Evolutionary conservation across 2,329 filamentous ascomycete genomes (phyloP).

Genomic region (Penicillium sp.): DNA sequence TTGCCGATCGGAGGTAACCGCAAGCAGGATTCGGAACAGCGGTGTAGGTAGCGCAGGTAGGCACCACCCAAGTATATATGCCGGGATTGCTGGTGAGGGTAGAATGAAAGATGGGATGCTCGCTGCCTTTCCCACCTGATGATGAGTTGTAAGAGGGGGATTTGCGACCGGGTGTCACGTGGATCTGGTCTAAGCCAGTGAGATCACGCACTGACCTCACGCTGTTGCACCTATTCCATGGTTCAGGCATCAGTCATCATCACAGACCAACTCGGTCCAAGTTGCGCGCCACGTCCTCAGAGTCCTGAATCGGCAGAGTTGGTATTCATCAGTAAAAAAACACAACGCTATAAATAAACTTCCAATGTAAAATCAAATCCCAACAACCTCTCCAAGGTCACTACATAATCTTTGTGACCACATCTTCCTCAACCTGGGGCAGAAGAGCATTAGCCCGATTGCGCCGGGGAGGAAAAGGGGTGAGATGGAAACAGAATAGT

Average conservation of each 20-base stretch:
- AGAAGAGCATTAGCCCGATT: constrained; percentile 42
- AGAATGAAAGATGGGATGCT: neutral
- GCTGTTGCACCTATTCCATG: constrained; percentile 17
- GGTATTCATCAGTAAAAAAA: constrained; percentile 35
- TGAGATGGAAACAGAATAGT: neutral
- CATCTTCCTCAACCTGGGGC: constrained; percentile 78
- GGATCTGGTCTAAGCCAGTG: constrained; percentile 36
- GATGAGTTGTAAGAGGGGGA: constrained; percentile 8
- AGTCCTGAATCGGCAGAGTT: constrained; percentile 28
- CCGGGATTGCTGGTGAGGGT: neutral
- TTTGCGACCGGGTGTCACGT: constrained; percentile 40
- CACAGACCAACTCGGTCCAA: constrained; percentile 29
- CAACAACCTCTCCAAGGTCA: constrained; percentile 24
- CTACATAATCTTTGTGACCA: constrained; percentile 86
- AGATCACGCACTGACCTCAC: constrained; percentile 42
- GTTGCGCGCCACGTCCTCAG: constrained; percentile 30
- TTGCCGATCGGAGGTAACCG: constrained; percentile 44
- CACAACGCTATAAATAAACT: neutral
- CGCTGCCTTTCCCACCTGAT: neutral
- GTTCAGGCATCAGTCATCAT: constrained; percentile 5
- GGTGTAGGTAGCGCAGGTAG: constrained; percentile 4
- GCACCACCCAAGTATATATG: constrained; percentile 1
- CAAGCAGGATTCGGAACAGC: constrained; percentile 12
- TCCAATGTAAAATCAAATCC: constrained; percentile 15
- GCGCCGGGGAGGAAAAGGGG: constrained; percentile 10